Base-by-base conservation (phyloP, 176 grass and related monocot species). In the Pontederia paniculata region DNA sequence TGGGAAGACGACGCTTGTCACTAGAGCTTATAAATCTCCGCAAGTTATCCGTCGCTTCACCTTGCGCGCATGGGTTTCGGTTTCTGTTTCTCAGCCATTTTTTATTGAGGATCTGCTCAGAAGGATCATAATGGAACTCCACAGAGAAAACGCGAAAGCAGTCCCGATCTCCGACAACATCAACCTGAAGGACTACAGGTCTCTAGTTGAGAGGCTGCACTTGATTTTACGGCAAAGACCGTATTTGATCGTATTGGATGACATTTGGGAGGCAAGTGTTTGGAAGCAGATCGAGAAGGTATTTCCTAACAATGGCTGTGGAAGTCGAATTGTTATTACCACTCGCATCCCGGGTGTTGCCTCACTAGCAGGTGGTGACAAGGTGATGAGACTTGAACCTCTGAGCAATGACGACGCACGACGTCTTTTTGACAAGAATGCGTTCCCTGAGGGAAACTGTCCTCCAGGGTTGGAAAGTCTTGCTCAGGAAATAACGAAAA, bases 241-340 rank as follows among this genome's bases (percentile, higher is more conserved):
- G 31, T 81, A 70, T 23, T 9, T 81, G 12, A 44, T 81, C 22
- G 71, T 81, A n/a, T 63, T 81, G 0, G 78, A 81, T 81, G 71
- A 75, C 45, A 17, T 81, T 3, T 70, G 66, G 71, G 44, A 73
- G 52, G 67, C 44, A 17, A 12, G 41, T 28, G 47, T 18, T 46
- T 81, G 65, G 78, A 55, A 75, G 65, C 17, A 22, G 28, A 54
- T 81, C 21, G 75, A 74, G 15, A 44, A 60, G 20, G 71, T 71
- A 31, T 44, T 81, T 9, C 78, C 66, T 10, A 12, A 75, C 41
- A 59, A 81, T 48, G 17, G 12, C 22, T 23, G 45, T 43, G 45
- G 52, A 14, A 66, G 71, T 37, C 41, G 71, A 46, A 46, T 75
- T 15, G 18, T 75, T 2, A 52, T 81, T 0, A 70, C 78, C 10